Conservation (phyloP, 2,329 filamentous ascomycete species). For the Emericellopsis atlantica region DNA sequence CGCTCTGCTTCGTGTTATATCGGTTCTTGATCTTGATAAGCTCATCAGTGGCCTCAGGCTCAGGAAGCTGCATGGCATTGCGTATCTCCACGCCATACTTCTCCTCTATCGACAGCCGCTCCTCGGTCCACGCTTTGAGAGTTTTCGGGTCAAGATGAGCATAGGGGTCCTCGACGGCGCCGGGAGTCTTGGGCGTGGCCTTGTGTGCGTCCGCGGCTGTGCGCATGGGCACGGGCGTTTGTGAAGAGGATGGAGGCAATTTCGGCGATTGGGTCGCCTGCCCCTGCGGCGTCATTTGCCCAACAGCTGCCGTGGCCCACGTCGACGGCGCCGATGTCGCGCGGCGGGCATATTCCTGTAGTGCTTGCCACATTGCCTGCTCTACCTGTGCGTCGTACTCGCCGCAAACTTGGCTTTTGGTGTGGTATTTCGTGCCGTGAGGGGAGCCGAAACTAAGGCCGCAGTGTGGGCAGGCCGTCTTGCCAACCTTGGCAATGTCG, state of each 20-base stretch:
- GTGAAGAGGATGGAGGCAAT: too few relatives aligned
- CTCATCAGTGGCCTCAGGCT: slow-evolving; percentile 17
- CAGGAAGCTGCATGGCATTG: slow-evolving; percentile 23
- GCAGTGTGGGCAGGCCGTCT: slow-evolving; percentile 30
- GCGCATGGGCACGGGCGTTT: too few relatives aligned
- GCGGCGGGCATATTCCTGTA: too few relatives aligned
- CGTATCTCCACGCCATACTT: slow-evolving; percentile 27
- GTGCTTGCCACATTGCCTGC: neutral
- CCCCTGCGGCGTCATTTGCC: too few relatives aligned
- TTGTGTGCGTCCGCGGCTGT: neutral
- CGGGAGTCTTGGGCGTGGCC: slow-evolving; percentile 5
- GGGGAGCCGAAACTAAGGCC: slow-evolving; percentile 27
- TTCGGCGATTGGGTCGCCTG: too few relatives aligned
- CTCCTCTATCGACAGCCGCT: slow-evolving; percentile 16
- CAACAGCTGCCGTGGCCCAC: slow-evolving; percentile 2
- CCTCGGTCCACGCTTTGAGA: slow-evolving; percentile 3
- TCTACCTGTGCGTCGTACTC: slow-evolving; percentile 11
- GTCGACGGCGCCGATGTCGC: neutral
- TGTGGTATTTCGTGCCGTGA: slow-evolving; percentile 31
- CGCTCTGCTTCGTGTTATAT: slow-evolving; percentile 42
- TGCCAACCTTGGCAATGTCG: slow-evolving; percentile 7
- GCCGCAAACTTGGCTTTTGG: slow-evolving; percentile 32
- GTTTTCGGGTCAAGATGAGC: slow-evolving; percentile 22
- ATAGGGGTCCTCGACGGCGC: slow-evolving; percentile 25
- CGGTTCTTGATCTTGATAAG: slow-evolving; percentile 35